Evolutionary conservation across 1,284 basidiomycete species (phyloP), one percentile per base, ranked within the genome.

Genomic region (Grifola frondosa): DNA sequence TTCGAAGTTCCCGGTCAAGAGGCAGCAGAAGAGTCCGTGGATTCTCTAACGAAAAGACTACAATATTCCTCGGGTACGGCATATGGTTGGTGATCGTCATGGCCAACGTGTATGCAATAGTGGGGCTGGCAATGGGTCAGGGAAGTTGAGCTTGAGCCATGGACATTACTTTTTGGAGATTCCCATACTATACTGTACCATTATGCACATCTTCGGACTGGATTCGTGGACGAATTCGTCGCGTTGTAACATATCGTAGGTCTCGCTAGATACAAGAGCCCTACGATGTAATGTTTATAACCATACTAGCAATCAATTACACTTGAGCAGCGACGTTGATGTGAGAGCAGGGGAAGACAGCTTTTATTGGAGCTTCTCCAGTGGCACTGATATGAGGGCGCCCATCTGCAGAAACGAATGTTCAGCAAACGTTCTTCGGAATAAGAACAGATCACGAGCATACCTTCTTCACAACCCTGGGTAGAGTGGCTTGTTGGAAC

Each of bases 391-490:
- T 34, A 64, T 64, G 44, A 64, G 52, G 5, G 53, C 55, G 6
- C 62, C 62, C 49, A 59, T 58, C 60, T 62, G 30, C 13, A 31
- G n/a, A n/a, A 4, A 31, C n/a, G 23, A 7, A 6, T 4, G 11
- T 28, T 49, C 16, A 51, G 46, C 30, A 24, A 17, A 9, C 23
- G 9, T n/a, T n/a, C n/a, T 19, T n/a, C 19, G 22, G 6, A 25
- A 2, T 23, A 30, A 13, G 12, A 10, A 37, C 24, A 46, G 33
- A 43, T 17, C 20, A 64, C 75, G 43, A n/a, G n/a, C n/a, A n/a
- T 49, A 86, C 87, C 82, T 94, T 95, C 68, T 89, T 92, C 48
- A 88, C 80, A 5, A 96, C 84, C 50, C 78, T 78, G 1, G 93
- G 93, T 51, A 94, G 60, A 20, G 91, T 95, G 43, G 80, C 82